Percentiles rank a stretch among this genome's conserved stretches.
Evolutionary conservation across 371 early-diverging fungal species (phyloP).

Genomic region (Apophysomyces elegans): DNA sequence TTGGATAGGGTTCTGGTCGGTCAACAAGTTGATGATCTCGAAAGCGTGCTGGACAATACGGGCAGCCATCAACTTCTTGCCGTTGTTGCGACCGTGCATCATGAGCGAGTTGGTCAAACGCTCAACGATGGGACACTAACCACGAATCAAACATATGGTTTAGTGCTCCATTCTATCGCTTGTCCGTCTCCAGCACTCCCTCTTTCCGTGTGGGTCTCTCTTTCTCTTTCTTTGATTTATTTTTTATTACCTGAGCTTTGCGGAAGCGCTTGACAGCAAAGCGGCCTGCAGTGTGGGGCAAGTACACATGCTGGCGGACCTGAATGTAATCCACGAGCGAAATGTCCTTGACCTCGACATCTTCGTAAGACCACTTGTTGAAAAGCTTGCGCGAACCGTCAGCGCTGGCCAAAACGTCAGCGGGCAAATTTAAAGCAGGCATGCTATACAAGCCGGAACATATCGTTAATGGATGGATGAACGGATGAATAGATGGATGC

Average conservation of each 20-base stretch:
- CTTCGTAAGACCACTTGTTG: slow-evolving; percentile 96
- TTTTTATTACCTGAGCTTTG: slow-evolving; percentile 85
- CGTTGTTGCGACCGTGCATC: slow-evolving; percentile 99
- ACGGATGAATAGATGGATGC: slow-evolving; percentile 5
- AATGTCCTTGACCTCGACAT: slow-evolving; percentile 96
- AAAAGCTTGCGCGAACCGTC: slow-evolving; percentile 79
- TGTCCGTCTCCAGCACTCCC: too few species aligned
- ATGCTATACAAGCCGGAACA: slow-evolving; percentile 30
- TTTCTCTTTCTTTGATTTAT: neutral
- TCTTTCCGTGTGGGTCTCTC: too few species aligned
- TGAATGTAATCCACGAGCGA: slow-evolving; percentile 95
- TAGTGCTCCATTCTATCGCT: neutral
- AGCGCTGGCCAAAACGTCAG: slow-evolving; percentile 65
- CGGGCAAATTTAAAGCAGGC: slow-evolving; percentile 71
- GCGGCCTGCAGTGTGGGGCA: slow-evolving; percentile 99
- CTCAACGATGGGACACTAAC: slow-evolving; percentile 98
- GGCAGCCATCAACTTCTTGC: slow-evolving; percentile 99
- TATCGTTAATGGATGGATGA: slow-evolving; percentile 9
- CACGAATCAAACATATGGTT: neutral
- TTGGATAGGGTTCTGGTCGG: slow-evolving; percentile 99
- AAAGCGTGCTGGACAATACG: slow-evolving; percentile 99
- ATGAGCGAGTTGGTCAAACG: slow-evolving; percentile 99
- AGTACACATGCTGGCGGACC: slow-evolving; percentile 92
- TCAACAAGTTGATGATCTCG: slow-evolving; percentile 98
- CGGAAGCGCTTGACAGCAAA: slow-evolving; percentile 98